Evolutionary conservation across 2,329 filamentous ascomycete genomes (phyloP), one percentile per base, ranked within the genome.

Genomic region (Phoma sp.): DNA sequence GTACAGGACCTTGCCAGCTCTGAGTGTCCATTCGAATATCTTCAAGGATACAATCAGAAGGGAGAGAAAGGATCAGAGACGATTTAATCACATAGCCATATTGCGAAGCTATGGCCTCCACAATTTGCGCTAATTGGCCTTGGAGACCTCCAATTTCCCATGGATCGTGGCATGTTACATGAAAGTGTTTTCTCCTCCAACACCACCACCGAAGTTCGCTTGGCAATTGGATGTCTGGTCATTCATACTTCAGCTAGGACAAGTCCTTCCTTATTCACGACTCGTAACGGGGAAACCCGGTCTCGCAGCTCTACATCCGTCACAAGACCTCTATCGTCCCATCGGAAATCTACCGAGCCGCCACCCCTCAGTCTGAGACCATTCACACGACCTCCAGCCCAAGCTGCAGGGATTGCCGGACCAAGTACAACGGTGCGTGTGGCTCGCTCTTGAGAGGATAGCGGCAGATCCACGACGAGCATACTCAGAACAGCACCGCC

Each of bases 401-500:
- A 82, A 0, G 60, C 60, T 38, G 58, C 52, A 1, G 80, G 80
- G 30, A 83, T 80, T 0, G 81, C 80, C 1, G 79, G 79, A 0
- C 80, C 81, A 4, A 83, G 38, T 0, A 80, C 72, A 6, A 82
- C 77, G 0, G 64, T 76, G 44, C 74, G 69, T 9, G 40, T 44
- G 0, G 32, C 25, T 2, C 40, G 10, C 2, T 59, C 63, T 0
- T 52, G 62, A 7, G 69, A 57, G 0, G 78, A 76, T 36, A 11
- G 29, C 11, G 62, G 59, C 47, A 82, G 46, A 65, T 84, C 80
- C n/a, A 83, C 76, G 42, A 82, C 74, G 36, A 84, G 64, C 80
- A 84, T 80, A 52, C 75, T 73, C 48, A 84, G 55, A 46, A 83
- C 73, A 0, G 80, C 81, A 0, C 80, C 83, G 2, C 81, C 83